Base-by-base conservation (phyloP, 257 asterid species). In the Pogostemon cablin region DNA sequence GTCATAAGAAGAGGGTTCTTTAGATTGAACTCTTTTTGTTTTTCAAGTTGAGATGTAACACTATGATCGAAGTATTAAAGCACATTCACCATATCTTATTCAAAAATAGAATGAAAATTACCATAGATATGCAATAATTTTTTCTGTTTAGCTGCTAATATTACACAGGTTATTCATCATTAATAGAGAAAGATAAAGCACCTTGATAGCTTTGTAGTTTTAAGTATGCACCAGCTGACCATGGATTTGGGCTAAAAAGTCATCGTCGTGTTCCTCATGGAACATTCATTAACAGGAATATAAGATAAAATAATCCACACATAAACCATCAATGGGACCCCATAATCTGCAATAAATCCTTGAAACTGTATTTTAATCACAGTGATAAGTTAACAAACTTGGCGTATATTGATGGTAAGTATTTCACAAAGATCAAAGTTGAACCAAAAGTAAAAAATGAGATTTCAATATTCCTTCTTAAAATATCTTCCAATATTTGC, bases 1-100 rank as follows among this genome's bases (percentile, higher is more conserved):
- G 82, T 95, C 98, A 77, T 91, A 95, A 1, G 96, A 86, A 56
- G 98, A 63, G 25, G 99, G 99, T 95, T 95, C 86, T 89, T 91
- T 7, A 95, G 83, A 75, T 95, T 95, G 85, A 91, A 95, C 78
- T 95, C 98, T 68, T 83, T 67, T 72, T 88, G 99, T 78, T 95
- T 98, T 50, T 98, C 84, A 69, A 95, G 95, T 76, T 95, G 99
- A 82, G 99, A 95, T 40, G 99, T 98, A 39, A 95, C 95, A 15
- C 99, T 95, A 63, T 95, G 99, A 78, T 95, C 99, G 25, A 95
- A 95, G 84, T 56, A 9, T 91, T 91, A 20, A 61, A 98, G 98
- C 76, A 95, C 96, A 61, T 86, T 76, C 86, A 81, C 62, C 98
- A 95, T 91, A 70, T 95, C 93, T 98, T 95, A 90, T 72, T 34